phyloP scores from a whole-genome alignment of 805 yeast species.

The Saccharomycopsis fermentans region DNA sequence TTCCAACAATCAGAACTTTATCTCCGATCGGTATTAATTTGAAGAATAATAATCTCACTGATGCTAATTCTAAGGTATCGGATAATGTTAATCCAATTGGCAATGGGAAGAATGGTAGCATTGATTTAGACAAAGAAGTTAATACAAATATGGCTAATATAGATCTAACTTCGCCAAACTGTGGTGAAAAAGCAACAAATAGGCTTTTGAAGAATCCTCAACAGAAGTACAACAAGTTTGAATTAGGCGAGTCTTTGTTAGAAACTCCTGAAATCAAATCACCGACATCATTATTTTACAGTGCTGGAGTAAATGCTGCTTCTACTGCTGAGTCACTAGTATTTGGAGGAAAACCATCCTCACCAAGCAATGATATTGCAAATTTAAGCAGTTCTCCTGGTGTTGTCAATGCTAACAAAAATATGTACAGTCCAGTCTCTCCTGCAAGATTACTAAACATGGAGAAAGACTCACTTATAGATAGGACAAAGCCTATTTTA shows the following conservation, averaged over 20 bases:
- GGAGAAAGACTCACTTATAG: background rate
- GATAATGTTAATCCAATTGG: background rate
- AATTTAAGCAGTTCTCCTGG: background rate
- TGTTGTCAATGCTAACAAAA: background rate
- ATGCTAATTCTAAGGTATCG: background rate
- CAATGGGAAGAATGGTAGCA: too few species aligned
- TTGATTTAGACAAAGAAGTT: too few species aligned
- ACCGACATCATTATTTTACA: background rate
- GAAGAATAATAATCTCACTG: background rate
- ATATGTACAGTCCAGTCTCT: background rate
- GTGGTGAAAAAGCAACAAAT: background rate
- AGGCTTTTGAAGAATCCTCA: background rate
- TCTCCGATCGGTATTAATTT: conserved; percentile 5
- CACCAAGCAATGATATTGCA: background rate
- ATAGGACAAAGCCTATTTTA: background rate
- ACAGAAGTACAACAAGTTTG: background rate
- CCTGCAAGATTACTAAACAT: background rate
- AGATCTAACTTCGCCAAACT: background rate
- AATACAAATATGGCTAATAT: background rate
- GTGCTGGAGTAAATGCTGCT: background rate
- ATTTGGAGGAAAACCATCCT: background rate
- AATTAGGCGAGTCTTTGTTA: background rate
- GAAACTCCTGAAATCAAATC: background rate
- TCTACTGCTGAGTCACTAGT: background rate
- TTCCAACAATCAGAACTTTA: conserved; percentile 12